phyloP scores from a whole-genome alignment of 2,329 filamentous ascomycete species.

The Sporothrix humicola region DNA sequence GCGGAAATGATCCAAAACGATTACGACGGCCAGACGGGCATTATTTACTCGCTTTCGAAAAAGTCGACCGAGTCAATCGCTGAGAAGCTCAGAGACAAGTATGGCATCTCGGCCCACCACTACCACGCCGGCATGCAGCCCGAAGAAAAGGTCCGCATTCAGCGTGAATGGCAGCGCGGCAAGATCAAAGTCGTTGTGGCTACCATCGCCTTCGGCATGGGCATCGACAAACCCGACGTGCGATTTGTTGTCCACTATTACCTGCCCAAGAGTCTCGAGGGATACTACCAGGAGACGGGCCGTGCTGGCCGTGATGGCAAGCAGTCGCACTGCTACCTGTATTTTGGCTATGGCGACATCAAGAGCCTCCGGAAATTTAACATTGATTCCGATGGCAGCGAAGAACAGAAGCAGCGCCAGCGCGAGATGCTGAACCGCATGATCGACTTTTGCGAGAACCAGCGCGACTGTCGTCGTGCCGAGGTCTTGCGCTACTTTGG shows the following conservation, averaged over 20 bases:
- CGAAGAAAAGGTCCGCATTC: slow-evolving; percentile 70
- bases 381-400: slow-evolving; percentile 75
- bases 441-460: slow-evolving; percentile 87
- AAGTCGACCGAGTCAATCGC: slow-evolving; percentile 84
- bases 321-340: slow-evolving; percentile 86
- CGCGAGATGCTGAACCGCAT: slow-evolving; percentile 84
- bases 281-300: slow-evolving; percentile 98
- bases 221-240: slow-evolving; percentile 97
- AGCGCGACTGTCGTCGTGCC: slow-evolving; percentile 81
- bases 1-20: slow-evolving; percentile 71
- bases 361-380: slow-evolving; percentile 80
- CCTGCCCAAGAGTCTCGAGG: slow-evolving; percentile 92
- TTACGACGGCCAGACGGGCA: slow-evolving; percentile 77
- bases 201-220: slow-evolving; percentile 99
- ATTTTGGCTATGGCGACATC: slow-evolving; percentile 81
- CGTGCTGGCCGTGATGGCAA: slow-evolving; percentile 91
- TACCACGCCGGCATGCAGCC: slow-evolving; percentile 83
- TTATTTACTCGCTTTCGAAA: slow-evolving; percentile 89
- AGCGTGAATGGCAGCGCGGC: slow-evolving; percentile 82
- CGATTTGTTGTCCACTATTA: slow-evolving; percentile 95
- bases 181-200: slow-evolving; percentile 88
- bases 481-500: slow-evolving; percentile 95
- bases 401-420: slow-evolving; percentile 80
- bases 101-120: slow-evolving; percentile 75
- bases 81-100: slow-evolving; percentile 62